Base-by-base conservation (phyloP, 1,284 basidiomycete genomes). In the Clitocybe nebularis region DNA sequence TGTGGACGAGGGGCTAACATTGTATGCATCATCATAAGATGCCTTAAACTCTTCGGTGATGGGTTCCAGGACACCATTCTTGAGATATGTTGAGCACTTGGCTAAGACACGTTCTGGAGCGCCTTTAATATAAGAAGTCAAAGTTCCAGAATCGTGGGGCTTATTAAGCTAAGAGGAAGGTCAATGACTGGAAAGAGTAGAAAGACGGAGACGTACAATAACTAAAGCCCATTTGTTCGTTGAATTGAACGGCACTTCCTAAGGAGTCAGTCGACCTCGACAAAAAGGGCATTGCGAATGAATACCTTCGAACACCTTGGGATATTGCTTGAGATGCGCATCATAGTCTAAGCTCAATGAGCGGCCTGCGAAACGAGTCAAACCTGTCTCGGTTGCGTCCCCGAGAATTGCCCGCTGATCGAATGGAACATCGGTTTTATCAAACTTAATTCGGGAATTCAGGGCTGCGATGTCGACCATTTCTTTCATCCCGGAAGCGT, bases 171-270 rank as follows among this genome's bases (percentile, higher is more conserved):
- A 36, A 36, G 14, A 20, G 14, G 20, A 13, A 5, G 14, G 9
- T 49, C 19, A 42, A 16, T 32, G 5, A 11, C 14, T 2, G 34
- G 17, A n/a, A 17, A 14, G 37, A 20, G 1, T 30, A 10, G 24
- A 39, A 34, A 20, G 16, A 22, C 11, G 24, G 16, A 25, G 24
- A 65, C 77, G 57, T 43, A 82, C 80, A 25, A 83, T 79, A 28
- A 79, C 78, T 43, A 84, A 56, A 8, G 81, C 81, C 80, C 80
- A 84, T 62, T 84, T 84, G 55, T 83, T 83, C 8, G 74, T 76
- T 10, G 80, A 80, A 55, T 84, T 84, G 66, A 84, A 84, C 20
- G 81, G 81, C 9, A 84, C 69, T 68, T 44, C 11, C 16, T 32
- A n/a, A 4, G 23, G 8, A 6, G 8, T 44, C 11, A 47, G 38